Base-by-base conservation (phyloP, 768 basidiomycete species). In the Asterophora lycoperdoides region DNA sequence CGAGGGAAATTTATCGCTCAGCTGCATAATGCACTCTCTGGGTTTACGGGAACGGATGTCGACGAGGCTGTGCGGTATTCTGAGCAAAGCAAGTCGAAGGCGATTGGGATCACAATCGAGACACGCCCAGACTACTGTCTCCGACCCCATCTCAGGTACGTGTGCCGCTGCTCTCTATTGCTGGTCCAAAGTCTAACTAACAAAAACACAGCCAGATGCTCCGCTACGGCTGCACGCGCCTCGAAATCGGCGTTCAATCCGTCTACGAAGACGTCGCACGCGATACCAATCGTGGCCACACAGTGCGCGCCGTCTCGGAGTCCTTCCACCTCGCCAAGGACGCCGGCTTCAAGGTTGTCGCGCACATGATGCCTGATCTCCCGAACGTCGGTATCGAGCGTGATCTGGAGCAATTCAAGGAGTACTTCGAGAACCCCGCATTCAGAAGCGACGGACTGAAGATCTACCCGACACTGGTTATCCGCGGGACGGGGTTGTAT, bases 291-390 rank as follows among this genome's bases (percentile, higher is more conserved):
- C 88, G 96, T 46, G 96, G 96, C 1, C 96, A 99, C 68, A 99
- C 96, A 19, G 96, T 99, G 42, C 92, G 92, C 45, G 92, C 95
- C 8, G 95, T 97, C 46, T 85, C 90, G 40, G 95, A 99, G 66
- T 90, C 88, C 10, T 99, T 99, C 70, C 95, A 98, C 61, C 83
- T 99, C 59, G 86, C 93, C 15, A 99, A 99, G 66, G 95, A 99
- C 60, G 96, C 95, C 1, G 96, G 96, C 4, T 99, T 96, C 84
- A 99, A 99, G 69, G 94, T 99, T 46, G 96, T 99, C 23, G 94
- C 94, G 15, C 96, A 99, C 64, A 98, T 98, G 96, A 99, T 99
- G 94, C 93, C 94, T 11, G 95, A 99, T 66, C 79, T 98, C 8
- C 95, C 95, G 8, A 99, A 99, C 64, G 91, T 98, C 49, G 96